Percentiles rank a stretch among this genome's conserved stretches.
Evolutionary conservation across 441 rosid genomes (phyloP).

Genomic region (Brassica hybrid): DNA sequence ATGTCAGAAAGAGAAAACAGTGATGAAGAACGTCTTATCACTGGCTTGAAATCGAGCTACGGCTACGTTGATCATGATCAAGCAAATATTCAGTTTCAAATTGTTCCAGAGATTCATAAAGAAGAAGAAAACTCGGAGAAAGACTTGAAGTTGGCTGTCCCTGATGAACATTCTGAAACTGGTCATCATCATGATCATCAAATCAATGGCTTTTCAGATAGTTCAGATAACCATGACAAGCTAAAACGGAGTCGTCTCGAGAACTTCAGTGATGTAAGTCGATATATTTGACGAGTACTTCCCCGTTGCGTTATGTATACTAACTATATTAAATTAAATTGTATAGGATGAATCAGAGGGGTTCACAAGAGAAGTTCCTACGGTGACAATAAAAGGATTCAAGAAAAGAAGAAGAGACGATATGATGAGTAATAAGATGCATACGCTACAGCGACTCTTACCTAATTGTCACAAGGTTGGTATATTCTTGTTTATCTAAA

Average conservation of each 20-base stretch:
- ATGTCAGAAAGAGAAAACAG: conserved; percentile 5
- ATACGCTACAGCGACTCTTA: conserved; percentile 51
- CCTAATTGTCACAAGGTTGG: conserved; percentile 64
- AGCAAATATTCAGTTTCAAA: conserved; percentile 11
- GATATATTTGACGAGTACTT: background rate
- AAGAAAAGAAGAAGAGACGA: conserved; percentile 46
- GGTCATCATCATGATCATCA: conserved; percentile 20
- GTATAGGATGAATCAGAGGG: conserved; percentile 35
- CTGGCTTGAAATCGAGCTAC: conserved; percentile 28
- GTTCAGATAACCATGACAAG: conserved; percentile 39
- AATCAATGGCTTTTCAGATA: conserved; percentile 11
- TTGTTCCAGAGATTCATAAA: conserved; percentile 35
- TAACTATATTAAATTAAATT: background rate
- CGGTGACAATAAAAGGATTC: conserved; percentile 30
- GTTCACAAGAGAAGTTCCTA: conserved; percentile 40
- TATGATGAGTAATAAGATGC: conserved; percentile 57
- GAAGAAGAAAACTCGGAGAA: conserved; percentile 10
- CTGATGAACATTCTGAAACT: conserved; percentile 64
- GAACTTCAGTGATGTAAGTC: conserved; percentile 52
- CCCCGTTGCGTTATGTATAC: background rate
- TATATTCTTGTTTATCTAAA: conserved; percentile 4
- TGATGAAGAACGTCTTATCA: conserved; percentile 20
- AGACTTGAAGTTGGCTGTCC: conserved; percentile 39
- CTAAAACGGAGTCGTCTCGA: conserved; percentile 28
- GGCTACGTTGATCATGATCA: conserved; percentile 33